Base-by-base conservation (phyloP, 2,329 filamentous ascomycete species). In the Fusarium tjaetaba region DNA sequence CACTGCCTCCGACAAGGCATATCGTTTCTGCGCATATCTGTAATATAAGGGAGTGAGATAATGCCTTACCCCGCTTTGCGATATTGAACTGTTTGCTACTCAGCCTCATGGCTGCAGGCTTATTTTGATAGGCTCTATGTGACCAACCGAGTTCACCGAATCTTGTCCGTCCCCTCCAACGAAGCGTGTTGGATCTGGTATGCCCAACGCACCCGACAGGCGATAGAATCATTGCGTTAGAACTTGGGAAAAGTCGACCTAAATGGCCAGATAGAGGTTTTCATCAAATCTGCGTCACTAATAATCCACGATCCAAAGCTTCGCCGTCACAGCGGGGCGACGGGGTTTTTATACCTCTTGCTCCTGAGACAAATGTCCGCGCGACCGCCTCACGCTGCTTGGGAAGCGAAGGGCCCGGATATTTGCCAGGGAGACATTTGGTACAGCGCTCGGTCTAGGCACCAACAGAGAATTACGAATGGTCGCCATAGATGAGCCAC, bases 381-480 rank as follows among this genome's bases (percentile, higher is more conserved):
- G 15, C n/a, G 41, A 43, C 10, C 1, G 11, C 10, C 41, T 24
- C n/a, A 1, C 9, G 1, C 41, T 24, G 42, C 10, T 15, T 22
- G 3, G 5, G 18, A 48, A 15, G 4, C 8, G 4, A 5, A 28
- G 4, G n/a, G n/a, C n/a, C n/a, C n/a, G n/a, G n/a, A n/a, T n/a
- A n/a, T n/a, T n/a, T 4, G 9, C 13, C 45, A 1, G 0, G 26
- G 9, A 48, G 20, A 22, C 9, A 28, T 14, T 20, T 28, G 4
- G 42, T 4, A 45, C 4, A 5, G 10, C 1, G 7, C 11, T 2
- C 1, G 15, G 24, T 20, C 11, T 45, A 8, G 2, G 4, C 0
- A 20, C 3, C 11, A 45, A 26, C 1, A 20, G 16, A 20, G 24
- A 24, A 8, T 46, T 7, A 18, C 5, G 10, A 46, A 14, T 20